Evolutionary conservation across 306 rosid species (phyloP), one percentile per base, ranked within the genome.

Genomic region (Cucurbita maxima): DNA sequence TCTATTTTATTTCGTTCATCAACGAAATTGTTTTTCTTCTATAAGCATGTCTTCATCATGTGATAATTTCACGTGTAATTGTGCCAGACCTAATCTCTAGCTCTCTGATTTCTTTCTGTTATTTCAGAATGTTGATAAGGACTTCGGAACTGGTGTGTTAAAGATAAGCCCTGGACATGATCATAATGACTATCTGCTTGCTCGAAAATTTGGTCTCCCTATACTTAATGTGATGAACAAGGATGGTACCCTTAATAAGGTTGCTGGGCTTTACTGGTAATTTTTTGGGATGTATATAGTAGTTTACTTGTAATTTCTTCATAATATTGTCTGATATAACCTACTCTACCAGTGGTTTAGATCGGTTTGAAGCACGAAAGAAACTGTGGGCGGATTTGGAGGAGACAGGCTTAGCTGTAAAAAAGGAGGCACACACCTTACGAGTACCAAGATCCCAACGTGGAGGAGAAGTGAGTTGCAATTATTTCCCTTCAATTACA

Each of bases 91-190:
- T 45, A 50, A 54, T 45, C 16, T 47, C 16, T 67, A 10, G 62
- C 44, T 14, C 19, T 47, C 44, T 77, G 51, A 7, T 68, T 38
- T 25, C 45, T 80, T 70, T 56, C 56, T 50, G 2, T 48, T 84
- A 63, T 81, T 74, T 57, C 87, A 90, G 98, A 83, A 77, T 59
- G 98, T 93, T 79, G 98, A 90, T 67, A 90, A 57, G 80, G 98
- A 93, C 70, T 93, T 93, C 75, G 98, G 98, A 71, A 93, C 98
- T 76, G 97, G 98, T 70, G 90, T 93, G 60, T 75, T 93, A 83
- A 93, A 93, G 84, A 90, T 93, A 78, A 93, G 98, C 82, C 98
- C 98, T 53, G 98, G 98, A 60, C 98, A 93, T 83, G 98, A 93
- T 86, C 96, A 90, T 81, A 87, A 90, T 86, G 98, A 93, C 79